A percentile compares a stretch with the other conserved stretches of the same genome.
These are phyloP conservation scores for Micractinium sp. DNA, from an alignment of 139 green algal genomes.

Conservation along the genomic window DNA sequence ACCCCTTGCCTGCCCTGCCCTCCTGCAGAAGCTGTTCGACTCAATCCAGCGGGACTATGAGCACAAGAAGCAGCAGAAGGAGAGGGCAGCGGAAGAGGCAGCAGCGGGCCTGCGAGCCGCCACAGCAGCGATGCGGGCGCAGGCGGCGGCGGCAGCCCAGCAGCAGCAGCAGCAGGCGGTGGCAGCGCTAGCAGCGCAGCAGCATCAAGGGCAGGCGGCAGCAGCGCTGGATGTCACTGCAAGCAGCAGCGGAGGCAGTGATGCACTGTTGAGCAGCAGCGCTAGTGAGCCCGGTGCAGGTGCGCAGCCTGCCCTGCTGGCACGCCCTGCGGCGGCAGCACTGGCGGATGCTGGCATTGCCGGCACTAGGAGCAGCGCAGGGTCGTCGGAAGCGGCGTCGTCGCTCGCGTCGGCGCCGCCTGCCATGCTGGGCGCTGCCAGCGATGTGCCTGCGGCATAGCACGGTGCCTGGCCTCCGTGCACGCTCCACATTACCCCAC, in stretches of 20 bases:
- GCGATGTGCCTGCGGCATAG: not conserved
- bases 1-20: no score
- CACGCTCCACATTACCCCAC: no score
- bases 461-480: no score
- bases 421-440: not conserved
- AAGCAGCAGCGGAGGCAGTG: not conserved
- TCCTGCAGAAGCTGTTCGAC: slow-evolving; percentile 40
- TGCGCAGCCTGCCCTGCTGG: no score
- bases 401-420: no score
- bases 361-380: no score
- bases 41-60: slow-evolving; percentile 1
- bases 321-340: no score
- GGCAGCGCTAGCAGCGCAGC: not conserved
- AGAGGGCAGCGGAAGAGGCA: not conserved
- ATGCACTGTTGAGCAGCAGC: no score
- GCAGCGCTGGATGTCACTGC: not conserved
- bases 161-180: not conserved
- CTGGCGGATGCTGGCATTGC: no score
- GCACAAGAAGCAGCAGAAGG: not conserved
- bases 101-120: not conserved
- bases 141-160: not conserved
- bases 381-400: not conserved
- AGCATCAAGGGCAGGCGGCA: not conserved
- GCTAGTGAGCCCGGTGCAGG: no score
- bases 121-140: not conserved